Percentiles rank a stretch among this genome's conserved stretches.
These are phyloP conservation scores for Aureobasidium sp. DNA, from an alignment of 2,329 filamentous ascomycete genomes.

Conservation along the genomic window DNA sequence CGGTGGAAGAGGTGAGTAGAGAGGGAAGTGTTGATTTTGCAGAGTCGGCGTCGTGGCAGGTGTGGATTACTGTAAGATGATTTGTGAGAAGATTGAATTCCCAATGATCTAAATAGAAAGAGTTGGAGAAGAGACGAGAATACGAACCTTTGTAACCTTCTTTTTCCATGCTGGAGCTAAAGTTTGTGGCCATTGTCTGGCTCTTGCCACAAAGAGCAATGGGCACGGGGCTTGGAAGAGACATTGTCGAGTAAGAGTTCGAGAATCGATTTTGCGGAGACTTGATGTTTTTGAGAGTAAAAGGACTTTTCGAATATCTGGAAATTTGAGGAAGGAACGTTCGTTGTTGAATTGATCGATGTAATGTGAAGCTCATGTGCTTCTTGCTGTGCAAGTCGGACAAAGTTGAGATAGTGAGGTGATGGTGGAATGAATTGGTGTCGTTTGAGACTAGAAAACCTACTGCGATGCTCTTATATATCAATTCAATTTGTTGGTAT, in stretches of 20 bases:
- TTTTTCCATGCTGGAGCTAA: neutral
- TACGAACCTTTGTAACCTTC: slow-evolving; percentile 3
- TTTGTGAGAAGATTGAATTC: too few species aligned
- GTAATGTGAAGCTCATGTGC: neutral
- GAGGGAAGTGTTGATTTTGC: slow-evolving; percentile 7
- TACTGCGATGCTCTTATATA: neutral
- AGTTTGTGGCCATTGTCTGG: slow-evolving; percentile 3
- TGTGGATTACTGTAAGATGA: slow-evolving; percentile 4
- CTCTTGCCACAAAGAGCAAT: slow-evolving; percentile 12
- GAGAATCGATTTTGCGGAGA: neutral
- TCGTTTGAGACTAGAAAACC: neutral
- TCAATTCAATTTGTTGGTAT: neutral
- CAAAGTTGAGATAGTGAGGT: neutral
- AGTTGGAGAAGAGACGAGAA: too few species aligned
- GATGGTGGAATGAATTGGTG: neutral
- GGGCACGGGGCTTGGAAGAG: slow-evolving; percentile 1
- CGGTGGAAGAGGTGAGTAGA: neutral
- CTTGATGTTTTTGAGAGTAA: too few species aligned
- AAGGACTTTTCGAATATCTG: neutral
- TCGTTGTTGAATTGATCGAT: neutral
- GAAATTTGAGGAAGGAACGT: neutral
- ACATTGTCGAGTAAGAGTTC: neutral
- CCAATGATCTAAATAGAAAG: too few species aligned
- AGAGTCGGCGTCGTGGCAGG: neutral
- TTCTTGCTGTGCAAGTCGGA: neutral